Evolutionary conservation across 83 land plant genomes (phyloP).

Genomic region (Isoetes engelmannii): DNA sequence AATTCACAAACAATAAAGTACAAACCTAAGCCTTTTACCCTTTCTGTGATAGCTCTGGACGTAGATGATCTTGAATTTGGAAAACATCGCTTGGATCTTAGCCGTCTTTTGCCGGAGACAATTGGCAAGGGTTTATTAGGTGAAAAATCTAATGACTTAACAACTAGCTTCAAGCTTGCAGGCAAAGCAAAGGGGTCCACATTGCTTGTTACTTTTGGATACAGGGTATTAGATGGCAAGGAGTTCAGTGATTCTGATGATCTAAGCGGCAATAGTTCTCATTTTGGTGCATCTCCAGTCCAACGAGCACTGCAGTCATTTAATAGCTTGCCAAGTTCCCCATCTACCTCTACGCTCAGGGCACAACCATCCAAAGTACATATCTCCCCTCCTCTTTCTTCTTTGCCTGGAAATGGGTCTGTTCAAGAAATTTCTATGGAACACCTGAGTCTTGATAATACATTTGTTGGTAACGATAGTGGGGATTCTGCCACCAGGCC

Average conservation of each 20-base stretch:
- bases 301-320: conserved; percentile 8
- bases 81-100: conserved; percentile 35
- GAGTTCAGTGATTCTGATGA: conserved; percentile 3
- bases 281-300: conserved; percentile 23
- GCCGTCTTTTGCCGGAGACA: conserved; percentile 27
- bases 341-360: conserved; percentile 18
- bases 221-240: conserved; percentile 24
- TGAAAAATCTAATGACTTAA: conserved; percentile 29
- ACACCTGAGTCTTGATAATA: conserved; percentile 24
- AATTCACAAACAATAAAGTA: conserved; percentile 15
- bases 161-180: conserved; percentile 34
- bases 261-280: neutral
- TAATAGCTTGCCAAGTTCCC: conserved; percentile 22
- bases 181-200: conserved; percentile 41
- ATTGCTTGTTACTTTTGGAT: conserved; percentile 33
- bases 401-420: conserved; percentile 19
- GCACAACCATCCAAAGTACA: conserved; percentile 7
- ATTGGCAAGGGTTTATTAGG: conserved; percentile 5
- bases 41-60: conserved; percentile 38
- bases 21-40: conserved; percentile 23
- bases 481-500: too few relatives aligned
- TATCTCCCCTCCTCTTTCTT: conserved; percentile 14
- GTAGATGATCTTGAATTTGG: conserved; percentile 37
- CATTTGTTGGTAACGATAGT: too few relatives aligned
- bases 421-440: conserved; percentile 19